Conservation (phyloP, 2,329 filamentous ascomycete species). For the Seiridium unicorne region DNA sequence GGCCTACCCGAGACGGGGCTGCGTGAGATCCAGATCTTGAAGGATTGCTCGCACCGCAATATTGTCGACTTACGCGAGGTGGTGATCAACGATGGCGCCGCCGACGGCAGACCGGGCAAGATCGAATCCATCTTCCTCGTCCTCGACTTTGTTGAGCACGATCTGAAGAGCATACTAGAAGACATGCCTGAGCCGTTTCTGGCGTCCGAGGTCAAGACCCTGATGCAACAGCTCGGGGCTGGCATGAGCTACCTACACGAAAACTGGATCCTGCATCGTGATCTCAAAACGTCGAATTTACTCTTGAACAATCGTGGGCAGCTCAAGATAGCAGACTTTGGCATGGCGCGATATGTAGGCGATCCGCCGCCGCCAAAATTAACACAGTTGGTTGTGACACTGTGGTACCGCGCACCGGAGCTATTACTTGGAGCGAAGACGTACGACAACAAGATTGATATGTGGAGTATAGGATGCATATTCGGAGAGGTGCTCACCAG, state of each 20-base stretch:
- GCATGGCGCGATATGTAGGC: slow-evolving; percentile 90
- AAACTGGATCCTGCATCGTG: slow-evolving; percentile 88
- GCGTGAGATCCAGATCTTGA: slow-evolving; percentile 89
- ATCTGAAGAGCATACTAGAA: slow-evolving; percentile 88
- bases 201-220: slow-evolving; percentile 86
- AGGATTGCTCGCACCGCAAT: slow-evolving; percentile 77
- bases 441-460: slow-evolving; percentile 79
- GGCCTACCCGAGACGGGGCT: slow-evolving; percentile 90
- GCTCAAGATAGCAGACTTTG: slow-evolving; percentile 96
- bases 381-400: slow-evolving; percentile 90
- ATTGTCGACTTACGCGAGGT: slow-evolving; percentile 82
- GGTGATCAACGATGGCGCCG: slow-evolving; percentile 62
- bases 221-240: slow-evolving; percentile 77
- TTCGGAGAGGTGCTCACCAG: slow-evolving; percentile 87
- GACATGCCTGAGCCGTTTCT: slow-evolving; percentile 94
- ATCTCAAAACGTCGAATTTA: slow-evolving; percentile 91
- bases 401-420: slow-evolving; percentile 95
- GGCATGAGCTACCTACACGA: slow-evolving; percentile 84
- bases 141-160: slow-evolving; percentile 97
- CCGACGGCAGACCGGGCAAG: slow-evolving; percentile 25
- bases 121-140: slow-evolving; percentile 78
- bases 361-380: slow-evolving; percentile 72
- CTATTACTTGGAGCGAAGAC: slow-evolving; percentile 76
- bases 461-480: slow-evolving; percentile 96
- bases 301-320: slow-evolving; percentile 93